A percentile compares a stretch with the other conserved stretches of the same genome.
Evolutionary conservation across 371 early-diverging fungal genomes (phyloP).

Genomic region (Blakeslea trispora): DNA sequence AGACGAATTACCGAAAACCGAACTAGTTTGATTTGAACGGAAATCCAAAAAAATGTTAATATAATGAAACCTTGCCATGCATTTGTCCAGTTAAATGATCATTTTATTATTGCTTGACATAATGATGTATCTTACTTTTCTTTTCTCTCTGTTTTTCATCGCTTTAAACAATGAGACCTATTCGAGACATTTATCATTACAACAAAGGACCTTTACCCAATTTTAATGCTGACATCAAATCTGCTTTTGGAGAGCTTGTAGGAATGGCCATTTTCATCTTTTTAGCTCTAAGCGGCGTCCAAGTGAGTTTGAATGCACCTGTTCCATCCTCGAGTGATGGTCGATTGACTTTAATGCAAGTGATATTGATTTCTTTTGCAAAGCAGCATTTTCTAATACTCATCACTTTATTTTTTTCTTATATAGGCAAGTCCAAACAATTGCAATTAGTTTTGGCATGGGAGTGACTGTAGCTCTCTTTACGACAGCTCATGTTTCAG

Average conservation of each 20-base stretch:
- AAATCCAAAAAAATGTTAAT: too few relatives aligned
- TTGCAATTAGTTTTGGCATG: slow-evolving; percentile 54
- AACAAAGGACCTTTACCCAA: slow-evolving; percentile 18
- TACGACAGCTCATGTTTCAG: slow-evolving; percentile 51
- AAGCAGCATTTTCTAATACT: background rate
- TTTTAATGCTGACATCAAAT: slow-evolving; percentile 22
- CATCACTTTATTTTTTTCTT: background rate
- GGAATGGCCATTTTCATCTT: slow-evolving; percentile 63
- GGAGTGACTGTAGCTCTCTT: slow-evolving; percentile 45
- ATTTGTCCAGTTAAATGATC: too few relatives aligned
- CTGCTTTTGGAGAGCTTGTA: slow-evolving; percentile 42
- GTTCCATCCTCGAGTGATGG: background rate
- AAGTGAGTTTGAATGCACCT: slow-evolving; percentile 34
- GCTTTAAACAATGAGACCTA: slow-evolving; percentile 11
- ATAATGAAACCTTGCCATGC: too few relatives aligned
- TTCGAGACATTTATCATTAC: slow-evolving; percentile 14
- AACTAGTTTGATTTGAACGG: too few relatives aligned
- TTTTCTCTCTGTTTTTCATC: too few relatives aligned
- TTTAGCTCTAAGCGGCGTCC: slow-evolving; percentile 52
- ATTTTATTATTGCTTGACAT: too few relatives aligned
- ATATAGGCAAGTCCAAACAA: slow-evolving; percentile 31
- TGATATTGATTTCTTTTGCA: background rate
- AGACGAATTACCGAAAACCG: too few relatives aligned
- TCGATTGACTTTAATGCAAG: too few relatives aligned
- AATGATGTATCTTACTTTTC: too few relatives aligned